These are phyloP conservation scores for Boletus hoseneyae DNA, from an alignment of 1,284 basidiomycete species.

Conservation along the genomic window DNA sequence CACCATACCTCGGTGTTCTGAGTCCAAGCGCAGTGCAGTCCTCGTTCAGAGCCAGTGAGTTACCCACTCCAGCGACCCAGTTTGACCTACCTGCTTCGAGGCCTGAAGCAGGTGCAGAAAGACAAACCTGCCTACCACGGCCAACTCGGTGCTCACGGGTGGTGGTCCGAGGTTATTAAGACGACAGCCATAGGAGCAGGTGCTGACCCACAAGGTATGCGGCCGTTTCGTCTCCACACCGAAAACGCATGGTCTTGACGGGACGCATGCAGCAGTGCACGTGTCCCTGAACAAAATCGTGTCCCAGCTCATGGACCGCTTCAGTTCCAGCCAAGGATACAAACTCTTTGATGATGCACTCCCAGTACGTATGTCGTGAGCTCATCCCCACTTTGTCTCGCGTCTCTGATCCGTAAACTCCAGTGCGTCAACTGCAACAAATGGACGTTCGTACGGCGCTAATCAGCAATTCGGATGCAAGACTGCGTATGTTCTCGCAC, in stretches of 20 bases:
- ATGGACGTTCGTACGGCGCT: conserved; percentile 52
- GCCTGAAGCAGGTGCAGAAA: conserved; percentile 57
- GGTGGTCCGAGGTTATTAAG: conserved; percentile 73
- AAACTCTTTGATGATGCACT: conserved; percentile 61
- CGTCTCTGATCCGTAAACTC: conserved; percentile 6
- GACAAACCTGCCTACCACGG: conserved; percentile 51
- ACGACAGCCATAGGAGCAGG: conserved; percentile 71
- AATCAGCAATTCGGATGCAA: conserved; percentile 67
- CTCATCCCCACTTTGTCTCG: background rate
- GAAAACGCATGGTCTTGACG: conserved; percentile 15
- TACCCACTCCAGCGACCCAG: background rate
- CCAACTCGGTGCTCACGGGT: conserved; percentile 46
- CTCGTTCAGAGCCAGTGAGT: conserved; percentile 65
- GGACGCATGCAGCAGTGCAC: conserved; percentile 45
- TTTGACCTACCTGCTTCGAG: conserved; percentile 35
- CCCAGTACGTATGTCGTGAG: conserved; percentile 48
- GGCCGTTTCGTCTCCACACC: conserved; percentile 21
- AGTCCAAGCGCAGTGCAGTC: conserved; percentile 47
- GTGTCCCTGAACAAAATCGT: conserved; percentile 50
- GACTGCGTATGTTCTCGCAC: conserved; percentile 52
- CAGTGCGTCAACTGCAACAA: conserved; percentile 47
- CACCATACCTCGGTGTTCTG: conserved; percentile 58
- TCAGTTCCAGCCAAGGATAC: conserved; percentile 70
- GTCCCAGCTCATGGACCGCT: conserved; percentile 53
- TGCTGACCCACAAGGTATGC: conserved; percentile 50